Conservation (phyloP, 176 grass and related monocot genomes). For the Puccinellia tenuiflora region DNA sequence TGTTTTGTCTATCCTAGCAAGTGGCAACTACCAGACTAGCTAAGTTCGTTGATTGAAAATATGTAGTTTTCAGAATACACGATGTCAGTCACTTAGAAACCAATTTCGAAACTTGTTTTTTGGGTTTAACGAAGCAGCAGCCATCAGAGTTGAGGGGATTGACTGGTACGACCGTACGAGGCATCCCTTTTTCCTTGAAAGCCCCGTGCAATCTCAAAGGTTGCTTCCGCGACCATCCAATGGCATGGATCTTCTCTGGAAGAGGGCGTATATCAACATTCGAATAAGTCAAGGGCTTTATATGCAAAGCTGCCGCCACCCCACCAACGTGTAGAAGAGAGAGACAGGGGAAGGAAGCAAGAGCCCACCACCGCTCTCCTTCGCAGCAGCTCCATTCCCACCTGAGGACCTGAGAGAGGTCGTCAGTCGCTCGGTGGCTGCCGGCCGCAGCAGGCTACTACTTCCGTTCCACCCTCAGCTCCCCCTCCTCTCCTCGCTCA, state of each 20-base stretch:
- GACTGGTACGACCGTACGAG: neutral
- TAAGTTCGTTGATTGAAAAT: too few relatives aligned
- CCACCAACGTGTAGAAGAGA: neutral
- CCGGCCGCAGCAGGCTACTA: neutral
- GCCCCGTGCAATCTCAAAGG: neutral
- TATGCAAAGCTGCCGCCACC: neutral
- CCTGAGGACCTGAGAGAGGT: slow-evolving; percentile 4
- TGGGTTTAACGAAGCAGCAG: too few relatives aligned
- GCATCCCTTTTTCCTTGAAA: neutral
- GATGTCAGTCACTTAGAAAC: too few relatives aligned
- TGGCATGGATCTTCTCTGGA: neutral
- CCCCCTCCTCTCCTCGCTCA: neutral
- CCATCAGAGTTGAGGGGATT: neutral
- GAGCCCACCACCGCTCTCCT: neutral
- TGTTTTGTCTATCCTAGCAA: too few relatives aligned
- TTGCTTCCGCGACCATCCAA: neutral
- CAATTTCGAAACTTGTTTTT: too few relatives aligned
- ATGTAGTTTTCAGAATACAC: too few relatives aligned
- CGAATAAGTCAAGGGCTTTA: neutral
- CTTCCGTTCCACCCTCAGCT: neutral
- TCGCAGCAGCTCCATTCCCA: slow-evolving; percentile 16
- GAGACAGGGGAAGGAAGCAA: neutral
- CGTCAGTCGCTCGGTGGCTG: neutral
- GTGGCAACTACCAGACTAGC: too few relatives aligned
- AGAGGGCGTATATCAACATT: neutral